These are phyloP conservation scores for Rhamnella rubrinervis DNA, from an alignment of 331 rosid genomes.

Conservation along the genomic window DNA sequence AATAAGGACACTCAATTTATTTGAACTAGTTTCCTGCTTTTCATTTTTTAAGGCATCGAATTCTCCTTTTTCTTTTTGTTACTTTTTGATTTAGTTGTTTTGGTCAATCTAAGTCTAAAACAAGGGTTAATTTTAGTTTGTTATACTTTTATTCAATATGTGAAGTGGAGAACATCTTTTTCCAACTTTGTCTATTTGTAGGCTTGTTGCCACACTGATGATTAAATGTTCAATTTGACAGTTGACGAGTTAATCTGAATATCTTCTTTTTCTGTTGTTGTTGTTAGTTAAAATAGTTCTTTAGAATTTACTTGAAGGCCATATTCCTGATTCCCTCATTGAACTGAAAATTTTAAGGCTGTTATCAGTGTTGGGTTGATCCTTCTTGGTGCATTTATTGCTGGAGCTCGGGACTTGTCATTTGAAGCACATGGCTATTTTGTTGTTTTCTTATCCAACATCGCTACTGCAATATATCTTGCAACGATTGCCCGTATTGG, in stretches of 20 bases:
- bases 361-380: conserved; percentile 97
- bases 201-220: neutral
- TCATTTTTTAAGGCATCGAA: no score
- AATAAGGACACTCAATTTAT: no score
- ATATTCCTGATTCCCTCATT: conserved; percentile 57
- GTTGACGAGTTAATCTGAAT: neutral
- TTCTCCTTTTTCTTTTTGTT: no score
- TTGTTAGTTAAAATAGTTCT: neutral
- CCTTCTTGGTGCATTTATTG: conserved; percentile 86
- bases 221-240: conserved; percentile 2
- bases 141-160: no score
- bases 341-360: conserved; percentile 71
- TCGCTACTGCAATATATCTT: conserved; percentile 88
- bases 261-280: neutral
- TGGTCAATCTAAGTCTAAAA: no score
- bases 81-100: no score
- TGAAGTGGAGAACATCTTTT: neutral
- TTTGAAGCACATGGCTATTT: conserved; percentile 87
- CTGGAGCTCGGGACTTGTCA: conserved; percentile 93
- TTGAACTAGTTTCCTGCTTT: no score
- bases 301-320: conserved; percentile 24
- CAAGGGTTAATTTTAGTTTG: no score
- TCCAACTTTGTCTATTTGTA: neutral
- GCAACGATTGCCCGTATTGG: conserved; percentile 94
- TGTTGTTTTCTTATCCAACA: conserved; percentile 83